A percentile compares a stretch with the other conserved stretches of the same genome.
Conservation (phyloP, 768 basidiomycete species). For the Lyophyllum atratum region DNA sequence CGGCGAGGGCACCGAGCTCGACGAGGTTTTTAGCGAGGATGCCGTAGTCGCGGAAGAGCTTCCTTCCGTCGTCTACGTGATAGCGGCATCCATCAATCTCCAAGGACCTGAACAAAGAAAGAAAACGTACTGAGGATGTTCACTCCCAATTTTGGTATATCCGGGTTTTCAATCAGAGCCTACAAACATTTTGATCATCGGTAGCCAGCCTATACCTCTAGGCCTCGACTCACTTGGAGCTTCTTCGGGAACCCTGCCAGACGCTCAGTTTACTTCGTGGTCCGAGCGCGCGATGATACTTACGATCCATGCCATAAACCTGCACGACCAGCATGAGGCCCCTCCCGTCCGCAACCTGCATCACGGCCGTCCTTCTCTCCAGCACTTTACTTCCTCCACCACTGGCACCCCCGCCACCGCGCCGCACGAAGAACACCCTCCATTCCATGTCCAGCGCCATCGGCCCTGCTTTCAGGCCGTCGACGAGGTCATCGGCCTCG, state of each 20-base stretch:
- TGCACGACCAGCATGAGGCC: conserved; percentile 36
- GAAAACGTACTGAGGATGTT: conserved; percentile 31
- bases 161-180: conserved; percentile 32
- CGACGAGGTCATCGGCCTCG: conserved; percentile 32
- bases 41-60: conserved; percentile 40
- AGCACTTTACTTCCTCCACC: no score
- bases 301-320: conserved; percentile 30
- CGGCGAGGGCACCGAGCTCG: conserved; percentile 35
- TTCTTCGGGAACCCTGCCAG: conserved; percentile 30
- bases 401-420: no score
- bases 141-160: conserved; percentile 31
- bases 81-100: not conserved
- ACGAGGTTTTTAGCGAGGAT: conserved; percentile 34
- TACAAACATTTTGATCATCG: conserved; percentile 13
- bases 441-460: conserved; percentile 37
- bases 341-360: conserved; percentile 31
- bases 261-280: no score
- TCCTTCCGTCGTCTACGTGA: conserved; percentile 35
- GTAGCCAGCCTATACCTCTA: no score
- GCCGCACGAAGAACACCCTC: conserved; percentile 23
- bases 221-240: conserved; percentile 28
- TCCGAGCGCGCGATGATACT: no score
- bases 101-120: not conserved
- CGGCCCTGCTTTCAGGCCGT: conserved; percentile 27
- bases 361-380: conserved; percentile 28